Evolutionary conservation across 23 red algal genomes (phyloP).

Genomic region (Porphyridium purpureum): DNA sequence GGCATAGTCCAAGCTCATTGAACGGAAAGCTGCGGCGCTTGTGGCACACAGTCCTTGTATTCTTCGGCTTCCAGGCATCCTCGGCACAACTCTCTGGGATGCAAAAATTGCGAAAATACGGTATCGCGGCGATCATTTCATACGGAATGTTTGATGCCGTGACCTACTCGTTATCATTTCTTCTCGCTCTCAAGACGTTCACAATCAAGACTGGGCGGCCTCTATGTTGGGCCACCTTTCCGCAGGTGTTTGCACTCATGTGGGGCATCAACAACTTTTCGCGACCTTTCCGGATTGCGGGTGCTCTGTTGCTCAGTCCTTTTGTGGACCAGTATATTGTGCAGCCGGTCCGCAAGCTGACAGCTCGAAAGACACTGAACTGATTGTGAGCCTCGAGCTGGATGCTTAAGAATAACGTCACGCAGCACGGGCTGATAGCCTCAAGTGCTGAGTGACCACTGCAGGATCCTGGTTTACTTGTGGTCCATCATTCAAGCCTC

Average conservation of each 20-base stretch:
- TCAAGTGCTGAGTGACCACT: too few species aligned
- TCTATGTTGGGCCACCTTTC: conserved; percentile 25
- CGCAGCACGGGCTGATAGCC: too few species aligned
- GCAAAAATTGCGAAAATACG: conserved; percentile 45
- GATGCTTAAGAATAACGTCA: too few species aligned
- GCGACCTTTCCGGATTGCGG: conserved; percentile 87
- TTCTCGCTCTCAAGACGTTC: conserved; percentile 24
- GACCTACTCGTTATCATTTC: conserved; percentile 69
- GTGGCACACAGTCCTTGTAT: too few species aligned
- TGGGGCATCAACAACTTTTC: conserved; percentile 95
- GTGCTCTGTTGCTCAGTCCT: conserved; percentile 58
- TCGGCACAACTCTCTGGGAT: too few species aligned
- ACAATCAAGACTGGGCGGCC: conserved; percentile 6
- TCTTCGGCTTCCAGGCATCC: too few species aligned
- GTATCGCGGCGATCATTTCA: conserved; percentile 69
- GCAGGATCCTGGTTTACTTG: too few species aligned
- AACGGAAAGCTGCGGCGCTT: too few species aligned
- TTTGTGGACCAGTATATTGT: conserved; percentile 66
- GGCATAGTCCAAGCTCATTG: too few species aligned
- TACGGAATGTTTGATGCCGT: conserved; percentile 91
- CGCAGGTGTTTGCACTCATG: conserved; percentile 65
- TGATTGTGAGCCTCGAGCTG: too few species aligned
- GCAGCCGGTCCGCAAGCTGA: conserved; percentile 17
- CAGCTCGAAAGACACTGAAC: too few species aligned
- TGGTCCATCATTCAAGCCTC: too few species aligned